phyloP scores from a whole-genome alignment of 2,329 filamentous ascomycete genomes.

The Fusarium mundagurra region DNA sequence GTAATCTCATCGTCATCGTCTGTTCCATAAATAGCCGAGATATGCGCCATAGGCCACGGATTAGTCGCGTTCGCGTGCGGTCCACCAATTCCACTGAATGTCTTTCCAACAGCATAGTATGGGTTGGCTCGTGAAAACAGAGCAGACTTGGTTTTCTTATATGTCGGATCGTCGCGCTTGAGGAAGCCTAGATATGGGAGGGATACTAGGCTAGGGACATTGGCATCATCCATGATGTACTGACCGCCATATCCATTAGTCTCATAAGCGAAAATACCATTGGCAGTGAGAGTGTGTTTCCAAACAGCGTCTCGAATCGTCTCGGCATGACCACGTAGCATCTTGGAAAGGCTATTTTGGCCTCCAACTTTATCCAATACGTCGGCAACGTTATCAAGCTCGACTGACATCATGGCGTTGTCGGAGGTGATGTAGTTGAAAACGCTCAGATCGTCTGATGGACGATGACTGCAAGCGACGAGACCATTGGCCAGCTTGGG shows the following conservation, averaged over 20 bases:
- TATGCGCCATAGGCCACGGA: conserved; percentile 17
- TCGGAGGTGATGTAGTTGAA: conserved; percentile 29
- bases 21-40: conserved; percentile 11
- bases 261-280: conserved; percentile 18
- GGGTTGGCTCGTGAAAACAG: conserved; percentile 18
- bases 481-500: conserved; percentile 19
- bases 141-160: conserved; percentile 8
- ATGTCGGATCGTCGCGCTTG: neutral
- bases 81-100: conserved; percentile 11
- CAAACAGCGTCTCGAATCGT: conserved; percentile 6
- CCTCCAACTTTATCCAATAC: neutral
- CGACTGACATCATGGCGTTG: conserved; percentile 25
- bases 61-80: conserved; percentile 15
- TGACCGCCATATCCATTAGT: conserved; percentile 22
- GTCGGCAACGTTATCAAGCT: conserved; percentile 8
- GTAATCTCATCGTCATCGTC: conserved; percentile 9
- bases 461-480: conserved; percentile 15
- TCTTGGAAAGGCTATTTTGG: neutral
- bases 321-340: neutral
- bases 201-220: conserved; percentile 13
- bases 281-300: conserved; percentile 9
- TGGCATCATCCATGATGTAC: conserved; percentile 31
- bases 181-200: conserved; percentile 17
- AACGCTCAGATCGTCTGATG: conserved; percentile 4
- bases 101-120: conserved; percentile 7